These are phyloP conservation scores for Penicillium concentricum DNA, from an alignment of 2,329 filamentous ascomycete genomes.

Conservation along the genomic window DNA sequence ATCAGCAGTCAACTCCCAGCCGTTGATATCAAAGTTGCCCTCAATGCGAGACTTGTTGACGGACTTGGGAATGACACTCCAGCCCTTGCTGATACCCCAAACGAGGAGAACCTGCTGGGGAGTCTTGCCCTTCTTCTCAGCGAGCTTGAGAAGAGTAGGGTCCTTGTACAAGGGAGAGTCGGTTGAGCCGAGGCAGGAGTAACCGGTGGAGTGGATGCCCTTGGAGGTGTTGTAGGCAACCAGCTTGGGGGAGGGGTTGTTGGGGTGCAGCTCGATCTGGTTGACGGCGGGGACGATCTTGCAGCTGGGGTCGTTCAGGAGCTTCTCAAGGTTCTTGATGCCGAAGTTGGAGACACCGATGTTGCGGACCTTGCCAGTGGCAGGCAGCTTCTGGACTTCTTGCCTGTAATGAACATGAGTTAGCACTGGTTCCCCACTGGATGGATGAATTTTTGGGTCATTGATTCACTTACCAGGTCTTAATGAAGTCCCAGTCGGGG, in stretches of 20 bases:
- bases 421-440: neutral
- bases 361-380: slow-evolving; percentile 65
- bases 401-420: slow-evolving; percentile 19
- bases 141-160: slow-evolving; percentile 51
- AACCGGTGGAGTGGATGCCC: slow-evolving; percentile 56
- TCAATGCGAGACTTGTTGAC: slow-evolving; percentile 72
- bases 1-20: slow-evolving; percentile 69
- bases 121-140: slow-evolving; percentile 56
- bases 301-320: slow-evolving; percentile 65
- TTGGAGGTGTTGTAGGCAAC: slow-evolving; percentile 52
- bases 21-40: slow-evolving; percentile 73
- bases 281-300: slow-evolving; percentile 53
- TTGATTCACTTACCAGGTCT: slow-evolving; percentile 58
- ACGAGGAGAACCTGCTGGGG: slow-evolving; percentile 57
- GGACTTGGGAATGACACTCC: slow-evolving; percentile 82
- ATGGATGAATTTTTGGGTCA: neutral
- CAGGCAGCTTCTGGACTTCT: slow-evolving; percentile 47
- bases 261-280: slow-evolving; percentile 58
- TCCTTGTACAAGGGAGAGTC: slow-evolving; percentile 57
- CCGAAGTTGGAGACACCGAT: slow-evolving; percentile 87
- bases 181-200: slow-evolving; percentile 57
- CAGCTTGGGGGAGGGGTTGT: slow-evolving; percentile 67
- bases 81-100: slow-evolving; percentile 79
- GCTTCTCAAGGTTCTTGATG: slow-evolving; percentile 74
- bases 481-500: slow-evolving; percentile 76